These are phyloP conservation scores for Debaryomyces robertsiae DNA, from an alignment of 1,139 yeast species.

Conservation along the genomic window DNA sequence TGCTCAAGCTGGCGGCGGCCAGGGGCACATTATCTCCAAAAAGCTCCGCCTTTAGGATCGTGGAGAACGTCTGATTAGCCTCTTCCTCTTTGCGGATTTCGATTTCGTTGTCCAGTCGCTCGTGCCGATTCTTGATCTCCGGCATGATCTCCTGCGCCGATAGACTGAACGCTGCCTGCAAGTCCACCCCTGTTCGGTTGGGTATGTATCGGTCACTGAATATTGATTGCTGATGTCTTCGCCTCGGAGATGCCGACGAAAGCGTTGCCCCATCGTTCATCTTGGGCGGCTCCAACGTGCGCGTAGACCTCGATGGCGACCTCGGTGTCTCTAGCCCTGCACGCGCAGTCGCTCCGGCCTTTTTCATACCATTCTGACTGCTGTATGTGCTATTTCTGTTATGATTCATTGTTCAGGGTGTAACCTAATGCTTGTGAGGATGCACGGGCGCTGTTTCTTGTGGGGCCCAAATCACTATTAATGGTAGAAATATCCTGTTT, in stretches of 20 bases:
- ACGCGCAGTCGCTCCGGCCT: constrained; percentile 1
- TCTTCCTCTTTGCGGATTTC: constrained; percentile 73
- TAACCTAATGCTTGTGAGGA: constrained; percentile 1
- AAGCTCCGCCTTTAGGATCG: constrained; percentile 83
- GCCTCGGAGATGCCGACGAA: constrained; percentile 41
- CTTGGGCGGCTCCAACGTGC: constrained; percentile 37
- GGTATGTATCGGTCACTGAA: constrained; percentile 90
- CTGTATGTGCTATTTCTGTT: neutral
- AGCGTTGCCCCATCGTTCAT: constrained; percentile 26
- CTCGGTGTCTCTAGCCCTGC: constrained; percentile 38
- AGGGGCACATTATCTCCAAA: constrained; percentile 84
- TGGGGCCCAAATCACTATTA: neutral
- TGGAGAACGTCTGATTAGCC: constrained; percentile 84
- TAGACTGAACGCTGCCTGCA: constrained; percentile 84
- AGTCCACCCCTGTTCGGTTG: constrained; percentile 77
- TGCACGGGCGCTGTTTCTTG: neutral
- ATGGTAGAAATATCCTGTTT: neutral
- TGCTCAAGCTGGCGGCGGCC: constrained; percentile 42
- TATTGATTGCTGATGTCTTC: constrained; percentile 43
- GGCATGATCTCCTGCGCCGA: constrained; percentile 50
- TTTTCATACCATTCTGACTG: neutral
- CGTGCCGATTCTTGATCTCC: constrained; percentile 31
- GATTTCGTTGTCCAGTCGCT: constrained; percentile 55
- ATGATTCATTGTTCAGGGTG: constrained; percentile 5
- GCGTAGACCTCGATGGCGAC: constrained; percentile 45